A percentile compares a stretch with the other conserved stretches of the same genome.
phyloP scores from a whole-genome alignment of 2,329 filamentous ascomycete genomes.

The Didymella exigua region DNA sequence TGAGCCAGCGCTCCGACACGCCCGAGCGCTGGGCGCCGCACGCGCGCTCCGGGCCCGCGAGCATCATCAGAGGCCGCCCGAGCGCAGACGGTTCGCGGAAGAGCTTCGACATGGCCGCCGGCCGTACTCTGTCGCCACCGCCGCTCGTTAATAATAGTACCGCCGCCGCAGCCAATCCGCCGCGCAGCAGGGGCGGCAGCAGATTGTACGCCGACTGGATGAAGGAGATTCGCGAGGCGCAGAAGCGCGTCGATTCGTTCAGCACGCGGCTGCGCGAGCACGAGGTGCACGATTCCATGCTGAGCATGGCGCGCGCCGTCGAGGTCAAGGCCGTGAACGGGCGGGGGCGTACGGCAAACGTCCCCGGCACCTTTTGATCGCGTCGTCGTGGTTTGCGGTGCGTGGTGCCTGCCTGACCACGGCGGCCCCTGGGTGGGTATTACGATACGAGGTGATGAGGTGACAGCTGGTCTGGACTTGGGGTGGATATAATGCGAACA shows the following conservation, averaged over 20 bases:
- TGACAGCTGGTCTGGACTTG: too few relatives aligned
- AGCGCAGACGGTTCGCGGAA: neutral
- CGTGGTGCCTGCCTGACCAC: too few relatives aligned
- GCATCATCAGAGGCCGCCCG: neutral
- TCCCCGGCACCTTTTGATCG: neutral
- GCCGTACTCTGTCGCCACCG: neutral
- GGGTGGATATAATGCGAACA: too few relatives aligned
- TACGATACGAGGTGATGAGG: too few relatives aligned
- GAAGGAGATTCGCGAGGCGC: constrained; percentile 4
- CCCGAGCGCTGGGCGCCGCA: constrained; percentile 5
- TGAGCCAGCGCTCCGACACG: neutral
- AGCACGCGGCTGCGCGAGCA: neutral
- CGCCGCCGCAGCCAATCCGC: too few relatives aligned
- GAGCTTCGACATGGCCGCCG: neutral
- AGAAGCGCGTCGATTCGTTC: constrained; percentile 2
- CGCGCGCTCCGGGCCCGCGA: neutral
- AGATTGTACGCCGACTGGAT: constrained; percentile 12
- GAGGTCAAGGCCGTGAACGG: constrained; percentile 1
- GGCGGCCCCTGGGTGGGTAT: too few relatives aligned
- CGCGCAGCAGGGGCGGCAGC: neutral
- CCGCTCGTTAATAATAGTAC: too few relatives aligned
- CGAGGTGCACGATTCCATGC: neutral
- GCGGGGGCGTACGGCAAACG: neutral
- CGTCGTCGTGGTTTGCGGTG: too few relatives aligned
- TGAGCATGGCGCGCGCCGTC: constrained; percentile 1